Percentiles rank a stretch among this genome's conserved stretches.
phyloP scores from a whole-genome alignment of 768 basidiomycete genomes.

The Grammothele lineata region DNA sequence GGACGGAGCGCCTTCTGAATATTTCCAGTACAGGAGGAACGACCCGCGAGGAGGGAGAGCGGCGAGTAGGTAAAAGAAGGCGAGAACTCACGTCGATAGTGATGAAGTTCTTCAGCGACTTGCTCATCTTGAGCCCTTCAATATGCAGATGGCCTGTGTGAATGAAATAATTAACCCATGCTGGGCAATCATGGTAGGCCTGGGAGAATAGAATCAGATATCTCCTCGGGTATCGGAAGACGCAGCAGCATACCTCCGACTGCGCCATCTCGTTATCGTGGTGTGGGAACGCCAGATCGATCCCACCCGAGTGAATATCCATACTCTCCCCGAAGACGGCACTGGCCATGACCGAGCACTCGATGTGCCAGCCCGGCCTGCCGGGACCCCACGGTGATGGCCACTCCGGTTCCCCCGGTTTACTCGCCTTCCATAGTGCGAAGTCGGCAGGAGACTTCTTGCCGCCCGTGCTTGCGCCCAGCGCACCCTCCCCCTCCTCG shows the following conservation, averaged over 20 bases:
- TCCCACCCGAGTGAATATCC: slow-evolving; percentile 98
- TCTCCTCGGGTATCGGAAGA: background rate
- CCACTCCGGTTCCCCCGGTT: slow-evolving; percentile 96
- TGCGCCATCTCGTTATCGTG: slow-evolving; percentile 99
- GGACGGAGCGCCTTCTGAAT: no score
- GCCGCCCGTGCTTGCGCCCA: slow-evolving; percentile 54
- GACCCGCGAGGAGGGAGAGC: no score
- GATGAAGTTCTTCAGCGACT: slow-evolving; percentile 98
- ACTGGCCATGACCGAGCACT: slow-evolving; percentile 97
- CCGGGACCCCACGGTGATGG: slow-evolving; percentile 93
- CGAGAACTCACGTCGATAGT: slow-evolving; percentile 73
- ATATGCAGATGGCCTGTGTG: slow-evolving; percentile 99
- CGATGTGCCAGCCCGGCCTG: slow-evolving; percentile 99
- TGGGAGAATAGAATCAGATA: slow-evolving; percentile 28
- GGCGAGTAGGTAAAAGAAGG: no score
- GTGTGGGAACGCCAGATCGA: slow-evolving; percentile 97
- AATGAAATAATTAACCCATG: slow-evolving; percentile 99
- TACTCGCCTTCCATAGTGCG: slow-evolving; percentile 96
- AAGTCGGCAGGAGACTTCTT: slow-evolving; percentile 89
- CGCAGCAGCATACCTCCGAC: slow-evolving; percentile 61
- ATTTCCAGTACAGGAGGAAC: no score
- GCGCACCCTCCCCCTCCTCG: slow-evolving; percentile 90
- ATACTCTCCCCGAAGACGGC: slow-evolving; percentile 85
- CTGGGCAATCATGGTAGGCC: slow-evolving; percentile 88
- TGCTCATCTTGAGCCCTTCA: slow-evolving; percentile 98